Percentiles rank a stretch among this genome's conserved stretches.
phyloP scores from a whole-genome alignment of 1,139 yeast genomes.

The Kazachstania sp. region DNA sequence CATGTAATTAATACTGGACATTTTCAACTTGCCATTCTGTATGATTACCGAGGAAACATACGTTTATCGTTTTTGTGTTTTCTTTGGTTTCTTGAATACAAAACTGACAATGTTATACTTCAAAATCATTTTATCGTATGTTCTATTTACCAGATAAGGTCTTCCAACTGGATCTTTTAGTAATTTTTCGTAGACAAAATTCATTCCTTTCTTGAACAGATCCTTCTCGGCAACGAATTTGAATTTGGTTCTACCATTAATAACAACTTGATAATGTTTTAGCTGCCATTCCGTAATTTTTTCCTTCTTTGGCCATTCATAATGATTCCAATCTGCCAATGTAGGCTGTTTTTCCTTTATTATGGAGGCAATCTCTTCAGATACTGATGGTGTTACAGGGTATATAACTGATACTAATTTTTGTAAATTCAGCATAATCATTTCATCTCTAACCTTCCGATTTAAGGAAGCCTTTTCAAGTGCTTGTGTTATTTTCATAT shows the following conservation, averaged over 20 bases:
- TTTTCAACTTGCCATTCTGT: neutral
- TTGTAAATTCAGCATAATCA: constrained; percentile 39
- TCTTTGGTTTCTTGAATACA: constrained; percentile 16
- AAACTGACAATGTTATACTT: constrained; percentile 35
- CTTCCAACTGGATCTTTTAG: constrained; percentile 22
- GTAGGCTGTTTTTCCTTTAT: constrained; percentile 32
- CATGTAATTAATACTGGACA: neutral
- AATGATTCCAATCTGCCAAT: constrained; percentile 39
- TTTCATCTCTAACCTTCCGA: constrained; percentile 27
- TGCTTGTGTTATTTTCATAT: constrained; percentile 71
- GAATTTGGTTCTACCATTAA: constrained; percentile 63
- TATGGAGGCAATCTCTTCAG: constrained; percentile 76
- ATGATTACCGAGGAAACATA: neutral
- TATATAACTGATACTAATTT: constrained; percentile 45
- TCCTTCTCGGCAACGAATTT: constrained; percentile 35
- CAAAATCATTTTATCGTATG: constrained; percentile 34
- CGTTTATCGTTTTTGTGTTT: neutral
- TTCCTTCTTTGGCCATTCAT: constrained; percentile 47
- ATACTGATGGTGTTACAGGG: constrained; percentile 49
- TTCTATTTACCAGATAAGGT: constrained; percentile 32
- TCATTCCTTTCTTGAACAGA: constrained; percentile 32
- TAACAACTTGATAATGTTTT: constrained; percentile 44
- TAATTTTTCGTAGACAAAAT: constrained; percentile 32
- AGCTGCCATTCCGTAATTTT: constrained; percentile 34
- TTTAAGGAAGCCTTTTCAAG: constrained; percentile 37